Conservation (phyloP, 208 protist genomes). For the Entamoeba histolytica region DNA sequence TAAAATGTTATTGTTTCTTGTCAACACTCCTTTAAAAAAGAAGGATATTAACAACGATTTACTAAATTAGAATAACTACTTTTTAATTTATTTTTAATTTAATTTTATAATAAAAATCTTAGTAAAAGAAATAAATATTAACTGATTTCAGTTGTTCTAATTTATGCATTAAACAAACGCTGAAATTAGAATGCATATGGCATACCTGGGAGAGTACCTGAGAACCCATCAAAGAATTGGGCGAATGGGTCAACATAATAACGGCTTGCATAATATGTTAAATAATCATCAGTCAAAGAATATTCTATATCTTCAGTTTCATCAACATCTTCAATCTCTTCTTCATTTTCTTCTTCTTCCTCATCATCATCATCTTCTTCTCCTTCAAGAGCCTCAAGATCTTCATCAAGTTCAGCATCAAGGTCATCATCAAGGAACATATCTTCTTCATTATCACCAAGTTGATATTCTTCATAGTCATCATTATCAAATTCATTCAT, state of each 20-base stretch:
- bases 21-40: no score
- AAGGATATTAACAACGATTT: no score
- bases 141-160: no score
- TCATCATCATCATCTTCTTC: not conserved
- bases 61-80: no score
- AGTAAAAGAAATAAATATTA: no score
- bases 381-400: not conserved
- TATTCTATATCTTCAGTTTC: slow-evolving; percentile 20
- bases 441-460: slow-evolving; percentile 21
- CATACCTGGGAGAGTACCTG: not conserved
- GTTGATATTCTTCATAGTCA: slow-evolving; percentile 20
- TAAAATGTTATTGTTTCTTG: no score
- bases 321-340: slow-evolving; percentile 16
- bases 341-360: slow-evolving; percentile 11
- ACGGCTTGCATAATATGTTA: not conserved
- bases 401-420: not conserved
- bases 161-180: no score
- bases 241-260: not conserved
- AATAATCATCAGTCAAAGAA: not conserved
- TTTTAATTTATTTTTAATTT: no score
- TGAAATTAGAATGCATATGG: not conserved
- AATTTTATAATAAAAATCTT: no score
- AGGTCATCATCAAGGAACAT: not conserved
- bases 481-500: slow-evolving; percentile 3
- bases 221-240: not conserved